These are phyloP conservation scores for Lenzites betulinus DNA, from an alignment of 768 basidiomycete species.

Conservation along the genomic window DNA sequence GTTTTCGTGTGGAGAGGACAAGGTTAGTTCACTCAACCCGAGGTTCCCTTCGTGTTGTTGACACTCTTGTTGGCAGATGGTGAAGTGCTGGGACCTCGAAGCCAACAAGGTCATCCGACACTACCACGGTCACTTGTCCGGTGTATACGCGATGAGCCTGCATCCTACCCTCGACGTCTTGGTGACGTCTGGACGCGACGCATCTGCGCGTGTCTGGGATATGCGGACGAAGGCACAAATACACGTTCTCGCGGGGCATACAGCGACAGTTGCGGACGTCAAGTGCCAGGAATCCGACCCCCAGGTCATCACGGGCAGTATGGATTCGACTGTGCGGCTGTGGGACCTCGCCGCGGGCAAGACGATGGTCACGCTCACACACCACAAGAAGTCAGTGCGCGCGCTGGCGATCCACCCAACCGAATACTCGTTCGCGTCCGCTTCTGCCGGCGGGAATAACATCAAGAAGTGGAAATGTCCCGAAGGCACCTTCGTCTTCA, in stretches of 20 bases:
- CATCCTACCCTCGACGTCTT: conserved; percentile 96
- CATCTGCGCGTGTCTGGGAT: conserved; percentile 98
- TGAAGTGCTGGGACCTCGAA: conserved; percentile 99
- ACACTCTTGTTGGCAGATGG: conserved; percentile 68
- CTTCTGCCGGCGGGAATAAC: conserved; percentile 97
- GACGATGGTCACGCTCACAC: conserved; percentile 95
- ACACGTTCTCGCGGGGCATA: conserved; percentile 91
- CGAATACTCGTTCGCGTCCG: conserved; percentile 95
- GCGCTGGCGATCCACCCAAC: conserved; percentile 94
- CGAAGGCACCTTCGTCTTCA: conserved; percentile 93
- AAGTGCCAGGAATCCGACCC: conserved; percentile 97
- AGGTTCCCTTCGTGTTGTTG: not conserved
- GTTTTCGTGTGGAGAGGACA: conserved; percentile 97
- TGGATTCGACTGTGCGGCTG: conserved; percentile 96
- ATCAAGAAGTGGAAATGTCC: conserved; percentile 99
- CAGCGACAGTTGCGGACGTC: conserved; percentile 92
- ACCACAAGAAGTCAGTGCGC: conserved; percentile 98
- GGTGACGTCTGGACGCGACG: conserved; percentile 94
- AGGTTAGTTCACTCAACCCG: conserved; percentile 49
- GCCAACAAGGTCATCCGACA: conserved; percentile 99
- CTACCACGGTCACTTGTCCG: conserved; percentile 97
- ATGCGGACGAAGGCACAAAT: conserved; percentile 98
- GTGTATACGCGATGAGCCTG: conserved; percentile 90
- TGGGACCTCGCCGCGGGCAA: conserved; percentile 99
- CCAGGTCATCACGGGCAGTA: conserved; percentile 96